A percentile compares a stretch with the other conserved stretches of the same genome.
Conservation (phyloP, 2,329 filamentous ascomycete genomes). For the Phyllosticta ampelicida region DNA sequence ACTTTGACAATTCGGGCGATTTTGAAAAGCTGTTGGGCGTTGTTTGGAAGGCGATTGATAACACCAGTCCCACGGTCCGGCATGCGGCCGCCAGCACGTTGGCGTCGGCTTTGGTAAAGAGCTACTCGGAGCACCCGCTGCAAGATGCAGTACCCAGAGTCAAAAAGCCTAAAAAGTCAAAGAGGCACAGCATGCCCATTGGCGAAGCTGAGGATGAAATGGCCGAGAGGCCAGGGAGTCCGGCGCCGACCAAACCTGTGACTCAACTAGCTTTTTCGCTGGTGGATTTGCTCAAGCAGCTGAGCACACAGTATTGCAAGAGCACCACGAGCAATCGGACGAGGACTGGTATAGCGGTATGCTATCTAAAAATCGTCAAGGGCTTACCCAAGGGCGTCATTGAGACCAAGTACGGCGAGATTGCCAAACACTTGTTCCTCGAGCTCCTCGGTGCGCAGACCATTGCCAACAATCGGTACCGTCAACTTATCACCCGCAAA, state of each 20-base stretch:
- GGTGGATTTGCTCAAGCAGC: constrained; percentile 62
- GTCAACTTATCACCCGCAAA: constrained; percentile 71
- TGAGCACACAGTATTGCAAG: constrained; percentile 72
- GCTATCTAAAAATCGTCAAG: constrained; percentile 72
- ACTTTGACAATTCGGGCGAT: constrained; percentile 80
- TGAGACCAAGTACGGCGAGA: constrained; percentile 69
- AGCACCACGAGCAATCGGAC: constrained; percentile 68
- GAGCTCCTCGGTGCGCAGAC: constrained; percentile 69
- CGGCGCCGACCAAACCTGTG: constrained; percentile 62
- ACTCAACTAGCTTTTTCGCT: constrained; percentile 63
- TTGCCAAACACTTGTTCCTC: constrained; percentile 68
- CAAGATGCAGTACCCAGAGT: constrained; percentile 44
- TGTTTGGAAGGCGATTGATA: constrained; percentile 81
- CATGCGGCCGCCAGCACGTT: constrained; percentile 81
- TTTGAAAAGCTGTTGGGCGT: constrained; percentile 79
- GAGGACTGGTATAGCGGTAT: constrained; percentile 73
- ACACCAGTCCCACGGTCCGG: constrained; percentile 59
- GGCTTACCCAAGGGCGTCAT: constrained; percentile 73
- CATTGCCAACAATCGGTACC: constrained; percentile 76
- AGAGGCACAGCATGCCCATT: constrained; percentile 47
- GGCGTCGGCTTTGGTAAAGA: constrained; percentile 71
- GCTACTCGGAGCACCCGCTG: constrained; percentile 54
- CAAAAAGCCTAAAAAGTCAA: constrained; percentile 63
- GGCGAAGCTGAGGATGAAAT: constrained; percentile 63
- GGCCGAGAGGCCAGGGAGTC: constrained; percentile 56